Evolutionary conservation across 2,329 filamentous ascomycete species (phyloP).

Genomic region (Trichophyton mentagrophytes): DNA sequence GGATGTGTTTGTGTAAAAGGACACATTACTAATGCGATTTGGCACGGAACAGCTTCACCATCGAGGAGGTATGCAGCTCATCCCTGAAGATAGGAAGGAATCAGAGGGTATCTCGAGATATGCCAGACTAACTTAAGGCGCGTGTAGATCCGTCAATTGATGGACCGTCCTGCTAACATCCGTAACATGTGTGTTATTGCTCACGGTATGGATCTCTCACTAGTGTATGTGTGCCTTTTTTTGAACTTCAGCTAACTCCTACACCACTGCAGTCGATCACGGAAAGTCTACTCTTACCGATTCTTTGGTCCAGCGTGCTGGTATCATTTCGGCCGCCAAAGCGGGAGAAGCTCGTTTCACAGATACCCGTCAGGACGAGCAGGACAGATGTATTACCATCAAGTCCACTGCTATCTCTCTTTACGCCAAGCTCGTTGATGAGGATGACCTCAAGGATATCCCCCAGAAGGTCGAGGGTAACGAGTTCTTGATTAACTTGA

Average conservation of each 20-base stretch:
- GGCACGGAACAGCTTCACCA: conserved; percentile 65
- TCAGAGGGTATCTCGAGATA: not conserved
- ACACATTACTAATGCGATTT: conserved; percentile 1
- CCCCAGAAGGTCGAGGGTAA: conserved; percentile 75
- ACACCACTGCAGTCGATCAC: conserved; percentile 62
- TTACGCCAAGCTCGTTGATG: conserved; percentile 68
- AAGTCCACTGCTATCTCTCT: conserved; percentile 99
- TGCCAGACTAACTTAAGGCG: not conserved
- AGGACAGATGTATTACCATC: conserved; percentile 99
- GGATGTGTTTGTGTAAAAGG: not conserved
- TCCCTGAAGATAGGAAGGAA: not conserved
- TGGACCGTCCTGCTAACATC: conserved; percentile 48
- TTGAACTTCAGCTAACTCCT: not conserved
- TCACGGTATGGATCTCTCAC: conserved; percentile 50
- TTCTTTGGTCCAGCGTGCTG: conserved; percentile 95
- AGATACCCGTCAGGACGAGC: conserved; percentile 93
- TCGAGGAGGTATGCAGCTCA: conserved; percentile 59
- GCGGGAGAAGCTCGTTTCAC: conserved; percentile 92
- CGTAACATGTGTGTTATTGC: conserved; percentile 99
- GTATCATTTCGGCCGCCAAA: conserved; percentile 98
- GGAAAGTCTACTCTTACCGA: conserved; percentile 99
- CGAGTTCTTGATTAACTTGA: conserved; percentile 99
- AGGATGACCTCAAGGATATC: conserved; percentile 90
- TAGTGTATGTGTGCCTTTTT: not conserved
- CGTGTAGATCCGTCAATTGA: conserved; percentile 34